Percentiles rank a stretch among this genome's conserved stretches.
Conservation (phyloP, 179 eudicot species). For the Beta corolliflora region DNA sequence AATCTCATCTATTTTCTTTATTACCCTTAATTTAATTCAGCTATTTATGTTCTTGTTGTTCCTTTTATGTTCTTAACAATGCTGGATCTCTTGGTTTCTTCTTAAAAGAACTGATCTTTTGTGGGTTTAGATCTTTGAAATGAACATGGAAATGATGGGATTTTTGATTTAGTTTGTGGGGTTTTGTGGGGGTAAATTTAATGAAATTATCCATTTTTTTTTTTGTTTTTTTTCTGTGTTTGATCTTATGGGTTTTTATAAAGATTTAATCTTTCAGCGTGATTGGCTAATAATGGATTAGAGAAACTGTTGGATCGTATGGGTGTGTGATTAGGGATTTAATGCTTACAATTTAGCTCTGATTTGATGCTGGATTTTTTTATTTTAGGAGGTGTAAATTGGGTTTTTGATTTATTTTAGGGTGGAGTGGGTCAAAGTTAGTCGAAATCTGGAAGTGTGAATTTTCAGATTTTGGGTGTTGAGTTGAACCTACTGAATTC, state of each 20-base stretch:
- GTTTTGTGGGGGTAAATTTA: neutral
- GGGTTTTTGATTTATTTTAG: neutral
- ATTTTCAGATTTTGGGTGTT: too few species aligned
- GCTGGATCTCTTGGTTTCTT: constrained; percentile 18
- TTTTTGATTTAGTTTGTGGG: constrained; percentile 23
- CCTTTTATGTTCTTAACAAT: neutral
- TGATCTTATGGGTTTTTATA: constrained; percentile 3
- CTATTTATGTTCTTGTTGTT: neutral
- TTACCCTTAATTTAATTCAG: neutral
- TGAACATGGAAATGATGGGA: constrained; percentile 21
- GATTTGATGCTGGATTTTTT: neutral
- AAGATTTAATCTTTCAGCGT: neutral
- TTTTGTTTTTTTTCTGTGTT: neutral
- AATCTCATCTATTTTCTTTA: neutral
- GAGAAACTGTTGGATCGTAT: neutral
- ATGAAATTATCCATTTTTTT: neutral
- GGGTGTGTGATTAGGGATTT: neutral
- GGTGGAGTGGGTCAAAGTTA: neutral
- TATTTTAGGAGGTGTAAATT: neutral
- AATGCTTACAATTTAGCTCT: neutral
- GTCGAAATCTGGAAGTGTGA: neutral
- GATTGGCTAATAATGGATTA: neutral
- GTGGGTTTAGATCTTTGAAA: constrained; percentile 8
- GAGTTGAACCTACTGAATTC: too few species aligned
- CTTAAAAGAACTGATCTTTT: neutral